Base-by-base conservation (phyloP, 2,329 filamentous ascomycete species). In the Phaeosphaeriaceae sp. region DNA sequence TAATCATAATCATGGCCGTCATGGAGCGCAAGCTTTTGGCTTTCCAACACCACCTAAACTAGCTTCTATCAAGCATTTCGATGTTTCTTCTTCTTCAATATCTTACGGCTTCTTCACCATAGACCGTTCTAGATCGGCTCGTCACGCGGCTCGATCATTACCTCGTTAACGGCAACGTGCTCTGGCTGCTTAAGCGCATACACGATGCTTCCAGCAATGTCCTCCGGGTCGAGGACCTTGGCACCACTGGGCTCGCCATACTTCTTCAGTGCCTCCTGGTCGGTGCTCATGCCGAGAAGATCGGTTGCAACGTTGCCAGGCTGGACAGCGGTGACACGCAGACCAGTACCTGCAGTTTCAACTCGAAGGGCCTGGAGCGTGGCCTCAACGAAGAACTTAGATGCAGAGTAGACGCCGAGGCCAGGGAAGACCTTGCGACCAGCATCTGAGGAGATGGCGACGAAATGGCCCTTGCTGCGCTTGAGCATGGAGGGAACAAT, bases 311-410 rank as follows among this genome's bases (percentile, higher is more conserved):
- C 89, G 72, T 94, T 94, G 0, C 91, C 91, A 0, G 91, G 91
- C 80, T 94, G 91, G 2, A 94, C 84, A 35, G 85, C 83, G 0
- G 91, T 93, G 43, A 94, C 90, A 1, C 91, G 83, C 50, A 94
- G 78, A 0, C 91, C 91, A 0, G 85, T 86, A 0, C 90, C 90
- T 0, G 89, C 91, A 0, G 91, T 94, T 82, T 94, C 91, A 8
- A 94, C 78, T 9, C 91, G 87, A 65, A 94, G 78, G 30, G 83
- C 83, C 77, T 94, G 91, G n/a, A 94, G 82, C 0, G 91, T 91
- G 0, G 90, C 91, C 75, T 94, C 91, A 55, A 94, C 90, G 73
- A 94, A 94, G 84, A 94, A 93, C 75, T 94, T 94, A 77, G 87
- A 90, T 24, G 90, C 91, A 0, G 90, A 92, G 82, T 94, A 94